Base-by-base conservation (phyloP, 2,329 filamentous ascomycete genomes). In the Ophiocordyceps polyrhachis-furcata region DNA sequence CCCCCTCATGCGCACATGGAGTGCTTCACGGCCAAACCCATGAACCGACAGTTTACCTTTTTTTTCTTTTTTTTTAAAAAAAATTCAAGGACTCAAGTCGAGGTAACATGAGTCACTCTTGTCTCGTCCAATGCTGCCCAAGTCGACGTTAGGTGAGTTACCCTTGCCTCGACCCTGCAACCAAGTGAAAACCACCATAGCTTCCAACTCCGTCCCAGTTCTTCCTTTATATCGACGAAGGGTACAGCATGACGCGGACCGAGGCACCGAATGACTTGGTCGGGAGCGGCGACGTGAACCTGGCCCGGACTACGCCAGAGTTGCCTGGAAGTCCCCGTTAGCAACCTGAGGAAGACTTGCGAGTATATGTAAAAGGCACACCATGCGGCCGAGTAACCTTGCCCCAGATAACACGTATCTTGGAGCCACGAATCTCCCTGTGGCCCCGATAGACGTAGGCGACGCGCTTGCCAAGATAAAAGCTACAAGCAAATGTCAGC, bases 321-420 rank as follows among this genome's bases (percentile, higher is more conserved):
- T 95, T 96, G 68, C 91, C 86, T 91, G 46, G 13, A 29, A 9
- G 19, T 38, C n/a, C 6, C n/a, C 17, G 14, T 40, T 35, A 42
- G 41, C 41, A 25, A 11, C 5, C 23, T 15, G 4, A 29, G 5
- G 15, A 9, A n/a, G 9, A 17, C 5, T 17, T n/a, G 40, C 19
- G 21, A 14, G 19, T 2, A 19, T 19, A 15, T 15, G 4, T 2
- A n/a, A 19, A 5, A 28, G 15, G 13, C n/a, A n/a, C 83, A 89
- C 84, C 89, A 73, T 96, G 89, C 66, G 87, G 81, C 64, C 87
- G 76, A 66, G 86, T 93, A 66, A 96, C 82, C 77, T 94, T 95
- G 75, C 89, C 89, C 87, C 88, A 96, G 75, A 96, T 95, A 59
- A 96, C 83, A 64, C 89, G 81, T 73, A 96, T 93, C 82, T 96